phyloP scores from a whole-genome alignment of 345 rosid genomes.

The Eutrema japonicum region DNA sequence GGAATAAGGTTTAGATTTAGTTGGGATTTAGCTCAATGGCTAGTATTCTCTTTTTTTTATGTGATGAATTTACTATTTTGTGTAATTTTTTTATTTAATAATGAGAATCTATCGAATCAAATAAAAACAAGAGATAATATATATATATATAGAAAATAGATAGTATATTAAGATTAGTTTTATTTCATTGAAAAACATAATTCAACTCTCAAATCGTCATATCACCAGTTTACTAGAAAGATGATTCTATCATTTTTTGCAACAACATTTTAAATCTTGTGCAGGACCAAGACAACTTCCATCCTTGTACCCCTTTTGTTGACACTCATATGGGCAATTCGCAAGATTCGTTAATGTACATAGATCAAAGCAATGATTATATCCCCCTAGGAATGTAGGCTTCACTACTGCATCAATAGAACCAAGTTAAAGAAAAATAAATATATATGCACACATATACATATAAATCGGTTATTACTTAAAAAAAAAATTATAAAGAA shows the following conservation, averaged over 20 bases:
- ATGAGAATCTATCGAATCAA: too few relatives aligned
- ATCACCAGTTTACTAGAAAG: neutral
- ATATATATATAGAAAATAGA: too few relatives aligned
- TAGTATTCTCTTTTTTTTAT: neutral
- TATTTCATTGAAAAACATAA: too few relatives aligned
- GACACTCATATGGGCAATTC: neutral
- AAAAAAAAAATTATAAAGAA: too few relatives aligned
- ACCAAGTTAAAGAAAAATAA: neutral
- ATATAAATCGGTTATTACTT: too few relatives aligned
- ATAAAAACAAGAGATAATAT: too few relatives aligned
- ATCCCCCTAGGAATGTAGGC: neutral
- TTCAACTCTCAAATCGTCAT: too few relatives aligned
- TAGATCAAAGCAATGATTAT: neutral
- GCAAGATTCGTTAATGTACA: neutral
- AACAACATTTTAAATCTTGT: neutral
- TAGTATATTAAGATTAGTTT: too few relatives aligned
- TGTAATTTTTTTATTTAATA: too few relatives aligned
- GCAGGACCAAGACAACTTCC: neutral
- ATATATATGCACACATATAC: too few relatives aligned
- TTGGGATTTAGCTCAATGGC: too few relatives aligned
- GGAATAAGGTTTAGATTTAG: neutral
- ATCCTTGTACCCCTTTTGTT: fast-evolving
- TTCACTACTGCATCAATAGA: neutral
- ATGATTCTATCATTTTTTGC: neutral
- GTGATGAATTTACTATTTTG: too few relatives aligned